These are phyloP conservation scores for Trichoderma parareesei DNA, from an alignment of 495 filamentous ascomycete species.

Conservation along the genomic window DNA sequence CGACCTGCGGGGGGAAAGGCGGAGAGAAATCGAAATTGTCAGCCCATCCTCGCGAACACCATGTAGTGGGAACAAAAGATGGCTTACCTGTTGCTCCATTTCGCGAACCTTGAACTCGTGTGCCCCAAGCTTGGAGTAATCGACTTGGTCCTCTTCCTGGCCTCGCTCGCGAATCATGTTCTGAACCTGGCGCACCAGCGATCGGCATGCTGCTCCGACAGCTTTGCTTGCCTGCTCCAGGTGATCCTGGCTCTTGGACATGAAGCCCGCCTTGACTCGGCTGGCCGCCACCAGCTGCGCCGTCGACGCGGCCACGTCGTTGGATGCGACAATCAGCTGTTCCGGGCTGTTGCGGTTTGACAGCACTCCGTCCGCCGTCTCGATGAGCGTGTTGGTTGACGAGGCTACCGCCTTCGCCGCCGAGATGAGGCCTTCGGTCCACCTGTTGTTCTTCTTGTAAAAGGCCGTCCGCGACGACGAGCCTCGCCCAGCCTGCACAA, in stretches of 20 bases:
- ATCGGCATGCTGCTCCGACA: conserved; percentile 79
- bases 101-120: conserved; percentile 98
- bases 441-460: conserved; percentile 97
- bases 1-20: conserved; percentile 52
- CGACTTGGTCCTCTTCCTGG: conserved; percentile 74
- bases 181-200: conserved; percentile 88
- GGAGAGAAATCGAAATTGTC: neutral
- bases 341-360: conserved; percentile 85
- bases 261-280: conserved; percentile 94
- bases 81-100: conserved; percentile 97
- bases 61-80: neutral
- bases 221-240: conserved; percentile 89
- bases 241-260: conserved; percentile 89
- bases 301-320: conserved; percentile 91
- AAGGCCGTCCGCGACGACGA: conserved; percentile 86
- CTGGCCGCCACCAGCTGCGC: conserved; percentile 93
- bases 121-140: conserved; percentile 76
- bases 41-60: neutral
- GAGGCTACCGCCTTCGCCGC: conserved; percentile 91
- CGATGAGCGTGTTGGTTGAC: conserved; percentile 90
- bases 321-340: conserved; percentile 94
- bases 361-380: conserved; percentile 94
- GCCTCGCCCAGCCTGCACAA: conserved; percentile 90
- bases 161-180: conserved; percentile 81
- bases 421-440: conserved; percentile 95